A percentile compares a stretch with the other conserved stretches of the same genome.
These are phyloP conservation scores for Metschnikowia santaceciliae DNA, from an alignment of 805 yeast genomes.

Conservation along the genomic window DNA sequence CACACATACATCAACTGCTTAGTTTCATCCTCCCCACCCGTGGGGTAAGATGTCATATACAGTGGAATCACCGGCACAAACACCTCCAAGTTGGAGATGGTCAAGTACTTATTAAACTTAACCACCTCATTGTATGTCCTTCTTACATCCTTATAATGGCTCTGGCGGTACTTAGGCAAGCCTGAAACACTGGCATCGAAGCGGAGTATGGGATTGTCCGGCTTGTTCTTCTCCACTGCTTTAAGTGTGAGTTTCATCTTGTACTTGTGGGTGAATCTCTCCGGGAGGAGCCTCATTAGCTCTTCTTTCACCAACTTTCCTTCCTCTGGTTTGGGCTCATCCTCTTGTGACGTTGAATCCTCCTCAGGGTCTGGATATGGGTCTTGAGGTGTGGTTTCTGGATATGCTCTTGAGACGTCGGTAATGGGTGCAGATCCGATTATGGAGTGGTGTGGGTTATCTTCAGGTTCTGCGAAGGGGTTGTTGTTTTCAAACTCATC, in stretches of 20 bases:
- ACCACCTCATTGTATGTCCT: conserved; percentile 77
- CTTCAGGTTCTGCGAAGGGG: conserved; percentile 36
- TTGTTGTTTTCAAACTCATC: conserved; percentile 43
- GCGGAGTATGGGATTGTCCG: conserved; percentile 74
- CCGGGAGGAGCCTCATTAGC: conserved; percentile 46
- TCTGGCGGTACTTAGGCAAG: conserved; percentile 71
- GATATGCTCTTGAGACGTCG: background rate
- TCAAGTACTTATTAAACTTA: conserved; percentile 71
- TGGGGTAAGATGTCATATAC: conserved; percentile 71
- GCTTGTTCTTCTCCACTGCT: conserved; percentile 66
- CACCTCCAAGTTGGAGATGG: conserved; percentile 82
- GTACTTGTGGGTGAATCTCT: conserved; percentile 42
- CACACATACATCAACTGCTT: conserved; percentile 51
- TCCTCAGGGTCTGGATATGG: background rate
- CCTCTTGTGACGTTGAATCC: background rate
- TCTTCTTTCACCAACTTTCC: conserved; percentile 35
- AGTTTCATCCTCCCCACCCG: conserved; percentile 79
- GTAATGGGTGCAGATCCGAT: background rate
- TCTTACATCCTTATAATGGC: conserved; percentile 65
- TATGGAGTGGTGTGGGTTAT: background rate
- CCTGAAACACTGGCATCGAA: conserved; percentile 54
- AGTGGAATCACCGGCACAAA: conserved; percentile 87
- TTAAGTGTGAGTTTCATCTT: conserved; percentile 52
- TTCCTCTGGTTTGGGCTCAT: conserved; percentile 3
- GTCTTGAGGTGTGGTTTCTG: background rate